Percentiles rank a stretch among this genome's conserved stretches.
Conservation (phyloP, 2,329 filamentous ascomycete genomes). For the Arthrinium puccinioides region DNA sequence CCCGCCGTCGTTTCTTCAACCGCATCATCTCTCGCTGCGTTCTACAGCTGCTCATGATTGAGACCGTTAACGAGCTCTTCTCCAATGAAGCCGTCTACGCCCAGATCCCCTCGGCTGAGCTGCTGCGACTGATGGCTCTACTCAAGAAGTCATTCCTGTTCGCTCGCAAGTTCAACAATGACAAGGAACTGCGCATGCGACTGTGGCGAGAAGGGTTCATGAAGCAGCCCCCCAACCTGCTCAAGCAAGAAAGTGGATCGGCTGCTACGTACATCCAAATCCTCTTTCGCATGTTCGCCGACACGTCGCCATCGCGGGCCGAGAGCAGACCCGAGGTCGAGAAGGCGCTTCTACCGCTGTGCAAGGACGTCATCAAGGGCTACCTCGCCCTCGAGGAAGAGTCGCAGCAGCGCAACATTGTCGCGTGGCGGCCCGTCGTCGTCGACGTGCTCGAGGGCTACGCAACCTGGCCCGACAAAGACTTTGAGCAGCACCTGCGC, state of each 20-base stretch:
- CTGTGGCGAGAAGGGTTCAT: conserved; percentile 98
- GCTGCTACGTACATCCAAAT: conserved; percentile 95
- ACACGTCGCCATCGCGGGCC: conserved; percentile 74
- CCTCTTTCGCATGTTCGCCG: conserved; percentile 93
- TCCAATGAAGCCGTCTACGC: conserved; percentile 93
- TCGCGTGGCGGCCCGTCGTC: conserved; percentile 94
- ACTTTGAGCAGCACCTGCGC: conserved; percentile 72
- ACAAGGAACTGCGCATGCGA: conserved; percentile 89
- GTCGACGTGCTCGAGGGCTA: conserved; percentile 95
- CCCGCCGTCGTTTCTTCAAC: conserved; percentile 93
- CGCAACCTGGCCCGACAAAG: conserved; percentile 69
- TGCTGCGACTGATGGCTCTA: conserved; percentile 86
- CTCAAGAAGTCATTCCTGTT: conserved; percentile 97
- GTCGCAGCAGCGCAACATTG: conserved; percentile 91
- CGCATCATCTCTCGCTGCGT: conserved; percentile 99
- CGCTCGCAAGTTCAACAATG: conserved; percentile 93
- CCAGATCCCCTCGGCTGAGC: conserved; percentile 82
- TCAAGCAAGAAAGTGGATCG: conserved; percentile 92
- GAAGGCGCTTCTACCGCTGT: conserved; percentile 85
- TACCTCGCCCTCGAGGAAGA: conserved; percentile 89
- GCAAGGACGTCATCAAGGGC: conserved; percentile 83
- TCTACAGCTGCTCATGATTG: conserved; percentile 96
- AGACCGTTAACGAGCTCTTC: conserved; percentile 97
- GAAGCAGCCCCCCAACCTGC: conserved; percentile 95
- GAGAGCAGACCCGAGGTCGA: conserved; percentile 79